phyloP scores from a whole-genome alignment of 306 rosid genomes.

The Pyrus communis region DNA sequence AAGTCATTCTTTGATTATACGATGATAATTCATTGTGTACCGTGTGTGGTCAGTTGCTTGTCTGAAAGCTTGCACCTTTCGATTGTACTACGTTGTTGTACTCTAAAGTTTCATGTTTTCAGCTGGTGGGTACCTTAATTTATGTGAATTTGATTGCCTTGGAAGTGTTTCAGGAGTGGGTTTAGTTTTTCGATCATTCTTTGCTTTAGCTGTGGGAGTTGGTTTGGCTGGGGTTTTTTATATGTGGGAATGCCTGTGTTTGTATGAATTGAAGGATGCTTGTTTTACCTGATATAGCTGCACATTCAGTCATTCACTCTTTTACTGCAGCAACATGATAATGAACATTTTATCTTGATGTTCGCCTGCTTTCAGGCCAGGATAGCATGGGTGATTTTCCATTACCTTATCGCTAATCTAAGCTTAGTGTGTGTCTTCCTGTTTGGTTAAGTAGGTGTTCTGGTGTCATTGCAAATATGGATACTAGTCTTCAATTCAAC shows the following conservation, averaged over 20 bases:
- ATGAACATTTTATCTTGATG: neutral
- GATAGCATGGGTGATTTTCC: neutral
- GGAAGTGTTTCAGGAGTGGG: conserved; percentile 8
- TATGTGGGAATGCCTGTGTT: conserved; percentile 20
- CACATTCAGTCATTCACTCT: conserved; percentile 10
- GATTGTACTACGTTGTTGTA: conserved; percentile 1
- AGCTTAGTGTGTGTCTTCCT: conserved; percentile 3
- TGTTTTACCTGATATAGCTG: conserved; percentile 7
- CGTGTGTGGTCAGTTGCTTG: conserved; percentile 6
- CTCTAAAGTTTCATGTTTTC: neutral
- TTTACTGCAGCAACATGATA: neutral
- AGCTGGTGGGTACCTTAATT: neutral
- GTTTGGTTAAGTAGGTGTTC: neutral
- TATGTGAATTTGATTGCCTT: conserved; percentile 1
- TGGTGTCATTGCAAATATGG: neutral
- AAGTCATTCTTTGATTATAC: neutral
- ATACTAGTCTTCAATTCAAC: neutral
- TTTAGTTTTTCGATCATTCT: neutral
- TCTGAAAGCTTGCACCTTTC: conserved; percentile 37
- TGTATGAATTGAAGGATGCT: neutral
- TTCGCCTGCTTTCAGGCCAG: neutral
- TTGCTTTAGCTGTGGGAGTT: neutral
- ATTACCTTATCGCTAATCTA: conserved; percentile 2
- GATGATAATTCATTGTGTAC: neutral
- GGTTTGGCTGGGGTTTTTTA: conserved; percentile 9